Conservation (phyloP, 352 stramenopile genomes). For the Phytophthora pini region DNA sequence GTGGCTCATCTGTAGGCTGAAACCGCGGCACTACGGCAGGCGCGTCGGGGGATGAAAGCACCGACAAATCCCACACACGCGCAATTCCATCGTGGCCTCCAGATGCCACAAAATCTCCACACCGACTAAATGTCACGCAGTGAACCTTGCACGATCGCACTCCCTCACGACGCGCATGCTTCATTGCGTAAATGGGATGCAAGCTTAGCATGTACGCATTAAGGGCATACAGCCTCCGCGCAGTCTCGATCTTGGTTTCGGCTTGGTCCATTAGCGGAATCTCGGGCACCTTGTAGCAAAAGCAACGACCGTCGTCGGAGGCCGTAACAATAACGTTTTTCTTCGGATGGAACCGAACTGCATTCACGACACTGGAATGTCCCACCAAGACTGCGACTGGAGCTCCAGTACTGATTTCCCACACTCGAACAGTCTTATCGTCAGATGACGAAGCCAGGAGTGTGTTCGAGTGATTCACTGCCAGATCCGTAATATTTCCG, state of each 20-base stretch:
- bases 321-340: conserved; percentile 92
- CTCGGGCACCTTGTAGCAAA: conserved; percentile 90
- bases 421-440: conserved; percentile 90
- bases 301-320: conserved; percentile 92
- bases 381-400: conserved; percentile 87
- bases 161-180: conserved; percentile 58
- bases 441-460: conserved; percentile 88
- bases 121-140: conserved; percentile 79
- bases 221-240: conserved; percentile 70
- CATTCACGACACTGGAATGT: conserved; percentile 88
- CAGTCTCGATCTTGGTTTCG: conserved; percentile 83
- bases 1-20: conserved; percentile 55
- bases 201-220: conserved; percentile 84
- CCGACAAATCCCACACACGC: conserved; percentile 89
- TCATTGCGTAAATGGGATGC: conserved; percentile 82
- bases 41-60: conserved; percentile 51
- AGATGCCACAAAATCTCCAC: conserved; percentile 90
- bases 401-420: conserved; percentile 85
- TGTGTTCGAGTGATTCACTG: conserved; percentile 84
- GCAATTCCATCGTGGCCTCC: conserved; percentile 94
- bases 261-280: conserved; percentile 54
- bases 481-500: conserved; percentile 91
- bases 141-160: conserved; percentile 79
- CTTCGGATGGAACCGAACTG: conserved; percentile 85
- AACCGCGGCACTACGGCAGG: conserved; percentile 58